Evolutionary conservation across 1,284 basidiomycete species (phyloP).

Genomic region (Irpex sp.): DNA sequence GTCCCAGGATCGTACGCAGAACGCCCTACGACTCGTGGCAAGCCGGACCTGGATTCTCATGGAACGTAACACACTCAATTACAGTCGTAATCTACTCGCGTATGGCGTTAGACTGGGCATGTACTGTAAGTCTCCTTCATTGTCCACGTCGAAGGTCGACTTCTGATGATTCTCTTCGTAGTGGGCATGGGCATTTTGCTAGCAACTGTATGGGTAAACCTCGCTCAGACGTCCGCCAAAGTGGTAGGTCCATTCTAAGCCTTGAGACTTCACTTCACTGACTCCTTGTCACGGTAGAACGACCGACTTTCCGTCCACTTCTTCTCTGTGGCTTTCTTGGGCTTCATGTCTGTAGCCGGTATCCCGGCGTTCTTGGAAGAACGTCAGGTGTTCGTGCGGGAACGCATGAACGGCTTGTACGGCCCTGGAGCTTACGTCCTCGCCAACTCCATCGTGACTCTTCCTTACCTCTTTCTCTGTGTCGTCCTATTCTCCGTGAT

Average conservation of each 20-base stretch:
- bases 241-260: conserved; percentile 23
- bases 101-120: conserved; percentile 61
- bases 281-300: conserved; percentile 10
- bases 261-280: not conserved
- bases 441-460: conserved; percentile 54
- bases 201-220: conserved; percentile 57
- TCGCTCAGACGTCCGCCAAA: conserved; percentile 32
- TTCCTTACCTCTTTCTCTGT: conserved; percentile 55
- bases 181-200: conserved; percentile 52
- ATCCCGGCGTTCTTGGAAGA: conserved; percentile 49
- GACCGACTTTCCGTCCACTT: conserved; percentile 35
- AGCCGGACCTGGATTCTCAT: conserved; percentile 16
- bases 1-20: not conserved
- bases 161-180: not conserved
- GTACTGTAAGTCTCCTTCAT: conserved; percentile 40
- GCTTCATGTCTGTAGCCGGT: conserved; percentile 53
- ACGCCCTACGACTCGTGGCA: not conserved
- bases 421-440: conserved; percentile 47
- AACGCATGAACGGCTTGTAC: conserved; percentile 57
- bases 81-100: conserved; percentile 48
- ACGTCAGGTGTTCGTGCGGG: conserved; percentile 48
- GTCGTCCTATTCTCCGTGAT: conserved; percentile 28
- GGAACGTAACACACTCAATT: conserved; percentile 25
- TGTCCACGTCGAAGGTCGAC: not conserved
- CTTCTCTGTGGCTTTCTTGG: conserved; percentile 57